Conservation (phyloP, 2,329 filamentous ascomycete species). For the Verticillium albo-atrum region DNA sequence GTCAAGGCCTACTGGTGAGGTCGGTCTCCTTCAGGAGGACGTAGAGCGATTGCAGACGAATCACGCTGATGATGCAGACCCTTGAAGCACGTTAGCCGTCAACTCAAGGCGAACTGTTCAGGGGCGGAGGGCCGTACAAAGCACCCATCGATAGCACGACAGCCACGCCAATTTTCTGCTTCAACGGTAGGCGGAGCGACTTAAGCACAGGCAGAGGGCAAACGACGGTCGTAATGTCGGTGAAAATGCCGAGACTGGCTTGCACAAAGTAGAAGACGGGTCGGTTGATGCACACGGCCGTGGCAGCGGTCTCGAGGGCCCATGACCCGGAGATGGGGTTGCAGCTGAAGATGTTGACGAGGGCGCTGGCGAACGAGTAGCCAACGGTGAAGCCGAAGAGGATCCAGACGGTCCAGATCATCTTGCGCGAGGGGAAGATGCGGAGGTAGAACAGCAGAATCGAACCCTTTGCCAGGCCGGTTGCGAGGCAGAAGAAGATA, state of each 20-base stretch:
- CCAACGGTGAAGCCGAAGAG: conserved; percentile 17
- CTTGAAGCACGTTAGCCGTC: neutral
- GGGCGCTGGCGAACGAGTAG: conserved; percentile 16
- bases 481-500: conserved; percentile 14
- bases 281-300: conserved; percentile 18
- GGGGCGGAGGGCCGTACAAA: too few relatives aligned
- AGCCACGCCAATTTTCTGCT: conserved; percentile 37
- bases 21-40: conserved; percentile 13
- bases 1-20: conserved; percentile 10
- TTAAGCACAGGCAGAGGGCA: conserved; percentile 38
- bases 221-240: conserved; percentile 18
- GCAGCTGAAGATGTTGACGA: conserved; percentile 21
- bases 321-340: conserved; percentile 17
- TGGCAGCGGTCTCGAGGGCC: conserved; percentile 14
- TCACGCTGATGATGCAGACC: conserved; percentile 16
- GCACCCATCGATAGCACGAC: conserved; percentile 30
- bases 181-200: conserved; percentile 33
- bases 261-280: conserved; percentile 21
- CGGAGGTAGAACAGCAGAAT: conserved; percentile 20
- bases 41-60: conserved; percentile 14
- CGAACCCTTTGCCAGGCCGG: conserved; percentile 18
- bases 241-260: conserved; percentile 18
- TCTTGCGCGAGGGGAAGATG: conserved; percentile 17
- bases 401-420: conserved; percentile 15
- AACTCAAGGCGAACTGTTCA: too few relatives aligned